Conservation (phyloP, 2,329 filamentous ascomycete genomes). For the Paraphaeosphaeria minitans region DNA sequence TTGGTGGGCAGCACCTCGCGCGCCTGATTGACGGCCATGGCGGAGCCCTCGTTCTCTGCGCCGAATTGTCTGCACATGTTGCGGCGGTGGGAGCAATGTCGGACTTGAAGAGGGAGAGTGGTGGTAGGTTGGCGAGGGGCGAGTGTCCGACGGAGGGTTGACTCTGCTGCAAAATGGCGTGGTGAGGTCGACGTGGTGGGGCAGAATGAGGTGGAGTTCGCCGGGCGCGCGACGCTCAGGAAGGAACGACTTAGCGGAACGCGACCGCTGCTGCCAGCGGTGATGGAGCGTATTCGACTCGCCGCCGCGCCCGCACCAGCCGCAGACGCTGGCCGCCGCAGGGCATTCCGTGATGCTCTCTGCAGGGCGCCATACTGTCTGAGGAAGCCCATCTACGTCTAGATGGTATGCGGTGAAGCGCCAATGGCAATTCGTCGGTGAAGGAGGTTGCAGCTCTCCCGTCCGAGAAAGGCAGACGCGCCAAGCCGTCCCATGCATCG, state of each 20-base stretch:
- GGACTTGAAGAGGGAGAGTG: conserved; percentile 22
- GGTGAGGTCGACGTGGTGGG: conserved; percentile 30
- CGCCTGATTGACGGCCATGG: conserved; percentile 65
- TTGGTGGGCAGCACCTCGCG: conserved; percentile 90
- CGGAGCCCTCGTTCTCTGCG: conserved; percentile 59
- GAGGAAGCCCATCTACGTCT: conserved; percentile 42
- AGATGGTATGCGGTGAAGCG: conserved; percentile 23
- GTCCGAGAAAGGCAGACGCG: conserved; percentile 18
- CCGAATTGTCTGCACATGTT: conserved; percentile 72
- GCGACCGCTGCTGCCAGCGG: conserved; percentile 28
- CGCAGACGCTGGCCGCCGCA: conserved; percentile 12
- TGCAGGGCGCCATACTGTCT: conserved; percentile 38
- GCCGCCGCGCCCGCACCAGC: conserved; percentile 11
- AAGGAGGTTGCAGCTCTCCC: conserved; percentile 18
- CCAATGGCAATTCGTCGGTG: conserved; percentile 29
- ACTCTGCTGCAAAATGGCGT: conserved; percentile 23
- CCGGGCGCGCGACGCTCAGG: conserved; percentile 34
- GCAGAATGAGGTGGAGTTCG: conserved; percentile 33
- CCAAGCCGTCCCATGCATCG: conserved; percentile 6
- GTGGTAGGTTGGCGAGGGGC: conserved; percentile 25
- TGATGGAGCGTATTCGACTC: conserved; percentile 4
- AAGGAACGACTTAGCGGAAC: conserved; percentile 27
- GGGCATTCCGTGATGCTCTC: conserved; percentile 21
- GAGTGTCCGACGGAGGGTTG: conserved; percentile 25
- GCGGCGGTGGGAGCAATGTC: conserved; percentile 77